phyloP scores from a whole-genome alignment of 805 yeast species.

The Yamadazyma akitaensis region DNA sequence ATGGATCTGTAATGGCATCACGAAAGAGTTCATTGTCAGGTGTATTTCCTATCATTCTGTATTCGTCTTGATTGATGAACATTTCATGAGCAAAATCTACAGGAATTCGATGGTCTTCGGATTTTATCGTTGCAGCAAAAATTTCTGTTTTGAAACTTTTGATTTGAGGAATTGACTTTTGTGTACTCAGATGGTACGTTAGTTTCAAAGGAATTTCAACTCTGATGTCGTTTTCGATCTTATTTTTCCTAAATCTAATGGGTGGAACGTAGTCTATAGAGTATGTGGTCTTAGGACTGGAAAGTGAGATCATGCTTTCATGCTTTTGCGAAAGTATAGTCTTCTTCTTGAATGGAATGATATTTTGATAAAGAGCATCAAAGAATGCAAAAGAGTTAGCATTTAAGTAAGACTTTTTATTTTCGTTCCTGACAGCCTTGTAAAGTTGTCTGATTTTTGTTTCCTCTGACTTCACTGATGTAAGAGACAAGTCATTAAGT shows the following conservation, averaged over 20 bases:
- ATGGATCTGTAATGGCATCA: slow-evolving; percentile 30
- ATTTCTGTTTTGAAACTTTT: slow-evolving; percentile 33
- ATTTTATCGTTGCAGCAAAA: slow-evolving; percentile 32
- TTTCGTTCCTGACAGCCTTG: slow-evolving; percentile 11
- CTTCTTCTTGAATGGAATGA: slow-evolving; percentile 32
- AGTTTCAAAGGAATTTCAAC: slow-evolving; percentile 30
- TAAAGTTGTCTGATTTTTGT: slow-evolving; percentile 30
- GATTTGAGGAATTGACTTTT: slow-evolving; percentile 28
- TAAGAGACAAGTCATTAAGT: slow-evolving; percentile 15
- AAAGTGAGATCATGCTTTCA: slow-evolving; percentile 26
- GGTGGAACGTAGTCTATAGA: slow-evolving; percentile 33
- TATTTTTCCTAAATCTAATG: slow-evolving; percentile 17
- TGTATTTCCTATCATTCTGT: slow-evolving; percentile 21
- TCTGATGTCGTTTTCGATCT: slow-evolving; percentile 14
- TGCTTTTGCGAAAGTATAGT: slow-evolving; percentile 30
- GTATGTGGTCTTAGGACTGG: slow-evolving; percentile 33
- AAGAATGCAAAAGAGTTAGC: slow-evolving; percentile 1
- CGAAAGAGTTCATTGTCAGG: slow-evolving; percentile 30
- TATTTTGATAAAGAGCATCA: slow-evolving; percentile 26
- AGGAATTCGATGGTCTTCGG: slow-evolving; percentile 36
- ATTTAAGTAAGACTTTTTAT: slow-evolving; percentile 16
- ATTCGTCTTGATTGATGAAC: slow-evolving; percentile 33
- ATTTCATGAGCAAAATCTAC: slow-evolving; percentile 39
- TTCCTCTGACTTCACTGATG: slow-evolving; percentile 18
- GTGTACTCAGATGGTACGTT: slow-evolving; percentile 16